Percentiles rank a stretch among this genome's conserved stretches.
These are phyloP conservation scores for Arabis hirsuta DNA, from an alignment of 345 rosid species.

Conservation along the genomic window DNA sequence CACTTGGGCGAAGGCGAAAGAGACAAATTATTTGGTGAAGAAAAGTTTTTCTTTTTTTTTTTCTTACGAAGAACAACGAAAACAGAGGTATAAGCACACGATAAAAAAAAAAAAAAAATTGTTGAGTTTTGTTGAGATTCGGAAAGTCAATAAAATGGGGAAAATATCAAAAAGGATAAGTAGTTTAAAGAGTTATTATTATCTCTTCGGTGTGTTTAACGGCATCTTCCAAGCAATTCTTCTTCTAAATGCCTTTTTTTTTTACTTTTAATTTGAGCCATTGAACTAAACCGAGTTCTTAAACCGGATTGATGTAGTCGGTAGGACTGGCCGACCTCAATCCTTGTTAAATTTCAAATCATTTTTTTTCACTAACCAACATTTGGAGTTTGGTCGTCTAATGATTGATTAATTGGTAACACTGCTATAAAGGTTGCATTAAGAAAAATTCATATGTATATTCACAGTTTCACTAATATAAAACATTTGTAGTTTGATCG, in stretches of 20 bases:
- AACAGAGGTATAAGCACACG: background rate
- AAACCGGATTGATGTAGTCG: conserved; percentile 13
- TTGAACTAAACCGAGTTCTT: conserved; percentile 26
- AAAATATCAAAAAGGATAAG: conserved; percentile 6
- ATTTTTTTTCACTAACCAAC: background rate
- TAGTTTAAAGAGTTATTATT: conserved; percentile 20
- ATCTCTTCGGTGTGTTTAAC: conserved; percentile 19
- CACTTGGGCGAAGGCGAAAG: background rate
- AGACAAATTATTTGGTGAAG: conserved; percentile 35
- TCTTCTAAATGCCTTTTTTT: conserved; percentile 13
- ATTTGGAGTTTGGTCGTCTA: too few relatives aligned
- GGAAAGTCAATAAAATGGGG: conserved; percentile 36
- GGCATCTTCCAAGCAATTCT: conserved; percentile 18
- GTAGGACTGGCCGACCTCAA: background rate
- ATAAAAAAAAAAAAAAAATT: background rate
- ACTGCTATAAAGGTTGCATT: too few relatives aligned
- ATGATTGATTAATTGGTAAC: too few relatives aligned
- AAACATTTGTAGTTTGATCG: too few relatives aligned
- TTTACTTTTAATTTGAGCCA: conserved; percentile 21
- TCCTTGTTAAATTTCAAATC: background rate
- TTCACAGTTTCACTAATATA: too few relatives aligned
- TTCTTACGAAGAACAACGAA: background rate
- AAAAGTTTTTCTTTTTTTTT: background rate
- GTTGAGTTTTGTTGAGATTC: conserved; percentile 26
- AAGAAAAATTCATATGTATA: too few relatives aligned